Evolutionary conservation across 2,329 filamentous ascomycete genomes (phyloP).

Genomic region (Pseudogymnoascus sp.): DNA sequence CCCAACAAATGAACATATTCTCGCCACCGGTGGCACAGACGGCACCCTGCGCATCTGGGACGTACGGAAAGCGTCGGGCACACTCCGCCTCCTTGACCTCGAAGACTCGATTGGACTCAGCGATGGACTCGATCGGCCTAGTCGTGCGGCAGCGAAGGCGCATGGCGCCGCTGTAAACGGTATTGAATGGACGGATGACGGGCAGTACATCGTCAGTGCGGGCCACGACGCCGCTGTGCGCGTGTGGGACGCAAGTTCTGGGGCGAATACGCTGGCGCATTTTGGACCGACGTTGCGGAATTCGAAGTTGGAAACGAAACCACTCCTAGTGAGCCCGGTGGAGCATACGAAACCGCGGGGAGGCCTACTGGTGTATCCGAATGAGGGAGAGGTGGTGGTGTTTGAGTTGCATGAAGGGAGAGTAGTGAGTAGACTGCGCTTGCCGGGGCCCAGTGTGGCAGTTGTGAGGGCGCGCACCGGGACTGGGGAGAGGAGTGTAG

Average conservation of each 20-base stretch:
- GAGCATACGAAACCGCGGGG: conserved; percentile 47
- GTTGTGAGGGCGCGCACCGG: conserved; percentile 40
- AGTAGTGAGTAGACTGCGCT: conserved; percentile 62
- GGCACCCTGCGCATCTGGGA: conserved; percentile 83
- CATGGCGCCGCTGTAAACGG: conserved; percentile 80
- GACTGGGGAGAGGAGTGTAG: conserved; percentile 48
- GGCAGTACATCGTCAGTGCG: conserved; percentile 65
- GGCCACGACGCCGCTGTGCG: conserved; percentile 79
- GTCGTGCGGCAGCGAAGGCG: conserved; percentile 50
- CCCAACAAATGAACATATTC: conserved; percentile 66
- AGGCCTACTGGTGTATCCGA: conserved; percentile 73
- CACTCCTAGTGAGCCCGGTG: conserved; percentile 56
- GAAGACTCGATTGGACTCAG: conserved; percentile 68
- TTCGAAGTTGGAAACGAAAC: conserved; percentile 51
- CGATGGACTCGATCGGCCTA: conserved; percentile 31
- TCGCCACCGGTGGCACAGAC: conserved; percentile 79
- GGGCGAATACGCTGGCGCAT: conserved; percentile 79
- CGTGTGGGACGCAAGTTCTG: conserved; percentile 75
- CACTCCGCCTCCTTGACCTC: conserved; percentile 71
- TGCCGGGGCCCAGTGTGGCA: conserved; percentile 48
- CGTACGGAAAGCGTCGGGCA: conserved; percentile 67
- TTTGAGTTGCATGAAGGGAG: conserved; percentile 73
- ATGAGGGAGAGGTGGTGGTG: conserved; percentile 69
- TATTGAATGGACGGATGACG: conserved; percentile 75
- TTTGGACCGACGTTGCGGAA: conserved; percentile 82